phyloP scores from a whole-genome alignment of 371 early-diverging fungal species.

The Haplosporangium sp. region DNA sequence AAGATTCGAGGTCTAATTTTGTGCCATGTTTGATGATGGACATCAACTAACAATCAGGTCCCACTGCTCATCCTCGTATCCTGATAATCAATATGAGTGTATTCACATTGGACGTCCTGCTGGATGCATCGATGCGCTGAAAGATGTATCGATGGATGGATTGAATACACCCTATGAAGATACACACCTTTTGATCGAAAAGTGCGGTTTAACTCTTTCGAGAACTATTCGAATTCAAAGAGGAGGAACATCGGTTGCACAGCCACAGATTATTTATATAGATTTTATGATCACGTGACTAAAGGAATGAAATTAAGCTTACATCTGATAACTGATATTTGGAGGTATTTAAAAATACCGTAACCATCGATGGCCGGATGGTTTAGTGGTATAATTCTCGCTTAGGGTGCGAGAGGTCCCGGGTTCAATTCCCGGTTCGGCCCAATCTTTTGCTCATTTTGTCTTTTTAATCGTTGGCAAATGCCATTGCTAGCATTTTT shows the following conservation, averaged over 20 bases:
- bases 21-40: no score
- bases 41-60: no score
- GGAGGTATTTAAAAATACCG: no score
- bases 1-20: no score
- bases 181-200: conserved; percentile 53
- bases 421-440: conserved; percentile 52
- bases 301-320: neutral
- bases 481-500: no score
- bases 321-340: no score
- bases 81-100: no score
- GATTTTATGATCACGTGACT: no score
- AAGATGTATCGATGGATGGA: conserved; percentile 35
- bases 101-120: no score
- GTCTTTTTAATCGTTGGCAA: no score
- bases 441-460: conserved; percentile 19
- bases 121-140: conserved; percentile 13
- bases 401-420: conserved; percentile 52
- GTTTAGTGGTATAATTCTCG: conserved; percentile 48
- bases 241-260: neutral
- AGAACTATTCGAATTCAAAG: conserved; percentile 54
- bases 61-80: no score
- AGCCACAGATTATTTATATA: neutral
- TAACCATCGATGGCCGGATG: conserved; percentile 1
- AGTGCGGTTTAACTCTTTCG: conserved; percentile 48
- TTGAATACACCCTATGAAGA: neutral